Evolutionary conservation across 345 rosid genomes (phyloP), one percentile per base, ranked within the genome.

Genomic region (Trapa incisa): DNA sequence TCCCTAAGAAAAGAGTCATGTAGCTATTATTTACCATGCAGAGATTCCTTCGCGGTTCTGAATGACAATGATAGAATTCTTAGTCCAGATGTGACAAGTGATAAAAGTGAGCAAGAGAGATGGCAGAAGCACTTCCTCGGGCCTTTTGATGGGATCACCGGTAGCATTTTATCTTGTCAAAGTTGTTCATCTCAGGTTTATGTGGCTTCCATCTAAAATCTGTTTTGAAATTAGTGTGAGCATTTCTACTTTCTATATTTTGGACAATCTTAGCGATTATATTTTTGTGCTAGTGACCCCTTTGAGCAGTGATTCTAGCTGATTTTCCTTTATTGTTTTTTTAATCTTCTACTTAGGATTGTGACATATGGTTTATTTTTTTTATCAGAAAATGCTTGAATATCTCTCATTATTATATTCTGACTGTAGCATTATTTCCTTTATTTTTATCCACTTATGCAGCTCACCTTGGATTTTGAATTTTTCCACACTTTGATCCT

Each of bases 401-500:
- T 52, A 37, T 65, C 11, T 67, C 52, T 17, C 41, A 52, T 67
- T 37, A 45, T 71, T 56, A 29, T 41, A 15, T 15, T 5, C 0
- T 47, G 45, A 37, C 8, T 62, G 41, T 65, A 67, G 48, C 61
- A 67, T 65, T 58, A 3, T n/a, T 11, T 8, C 32, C 16, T 58
- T 29, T 22, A 22, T 22, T 5, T 14, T 41, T 4, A n/a, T 12
- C 48, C 13, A 7, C 22, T 69, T 64, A 70, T 76, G 84, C 88
- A 93, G 97, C 85, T 93, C 71, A 84, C 94, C 0, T 74, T 90
- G 86, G 89, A 87, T 72, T 93, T 79, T 76, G 94, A 93, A 75
- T 88, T 83, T 74, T 92, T 90, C 70, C 96, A 86, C 70, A 88
- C 89, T 74, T 75, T 93, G 74, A 84, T 92, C 58, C 86, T 87